Base-by-base conservation (phyloP, 495 filamentous ascomycete species). In the Xylaria sp. region DNA sequence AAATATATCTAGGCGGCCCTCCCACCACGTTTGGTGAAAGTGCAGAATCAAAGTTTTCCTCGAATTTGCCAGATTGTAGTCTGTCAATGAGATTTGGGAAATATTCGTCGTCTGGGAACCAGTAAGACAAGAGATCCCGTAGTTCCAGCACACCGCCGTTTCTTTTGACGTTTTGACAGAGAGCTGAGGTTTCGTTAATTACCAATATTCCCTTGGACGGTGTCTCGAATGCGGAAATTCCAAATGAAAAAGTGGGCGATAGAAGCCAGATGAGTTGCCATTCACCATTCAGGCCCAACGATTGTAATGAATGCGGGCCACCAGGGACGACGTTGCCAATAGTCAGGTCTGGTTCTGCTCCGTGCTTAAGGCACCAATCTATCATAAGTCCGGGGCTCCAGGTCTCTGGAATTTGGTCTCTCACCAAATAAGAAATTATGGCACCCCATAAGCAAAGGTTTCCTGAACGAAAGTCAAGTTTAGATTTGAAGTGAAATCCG, bases 281-380 rank as follows among this genome's bases (percentile, higher is more conserved):
- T 12, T 21, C 11, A 12, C 21, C 21, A 0, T 44, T 29, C 24
- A 21, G n/a, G n/a, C 11, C 17, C 35, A 7, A 12, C 35, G n/a
- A 62, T 24, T n/a, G 37, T 8, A 62, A 15, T 4, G 21, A 62
- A 26, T 17, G 37, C 19, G 35, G 37, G 24, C 59, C 37, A 11
- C 14, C 14, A 17, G 59, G n/a, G 15, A 17, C n/a, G 15, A 62
- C 9, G 14, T 62, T 4, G 59, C 59, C 35, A 19, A 62, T 24
- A 15, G 37, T 15, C 59, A 62, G 26, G 59, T 62, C 59, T 24
- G 59, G 14, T 11, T 62, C 19, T 43, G 59, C 59, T 29, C 59
- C 59, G 12, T 62, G 37, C 26, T n/a, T 19, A 44, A 62, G 59
- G 37, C 33, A 62, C 59, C 59, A 62, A 17, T 43, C 59, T 0